Base-by-base conservation (phyloP, 495 filamentous ascomycete species). In the Lentithecium fluviatile region DNA sequence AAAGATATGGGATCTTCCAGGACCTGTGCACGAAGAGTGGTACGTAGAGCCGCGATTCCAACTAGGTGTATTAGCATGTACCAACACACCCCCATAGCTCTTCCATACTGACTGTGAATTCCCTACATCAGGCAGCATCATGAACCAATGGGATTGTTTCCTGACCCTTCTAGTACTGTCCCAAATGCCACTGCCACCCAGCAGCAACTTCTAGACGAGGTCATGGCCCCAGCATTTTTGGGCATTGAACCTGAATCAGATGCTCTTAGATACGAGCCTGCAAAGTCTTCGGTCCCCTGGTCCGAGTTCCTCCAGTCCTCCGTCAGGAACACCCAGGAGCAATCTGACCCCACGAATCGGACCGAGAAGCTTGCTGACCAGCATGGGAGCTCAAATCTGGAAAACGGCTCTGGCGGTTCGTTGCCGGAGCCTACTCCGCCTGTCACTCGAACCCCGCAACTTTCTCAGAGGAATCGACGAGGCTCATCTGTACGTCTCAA, bases 141-240 rank as follows among this genome's bases (percentile, higher is more conserved):
- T 49, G 56, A 62, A n/a, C 65, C 68, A 1, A 49, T 58, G 34
- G 49, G 45, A 6, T 38, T 65, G 59, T 68, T 65, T 29, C 67
- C 54, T 2, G 53, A 60, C 15, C 38, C 37, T 8, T 71, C 69
- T 5, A 71, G 64, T 43, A 71, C 69, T 5, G 46, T 68, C 2
- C 60, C 62, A 10, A 56, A 66, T 47, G 66, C 56, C 15, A 71
- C 64, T n/a, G 26, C 42, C 1, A 67, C 57, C n/a, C 69, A 71
- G 43, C 56, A 69, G 48, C 19, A 60, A 38, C 38, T 69, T n/a
- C 40, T 71, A 17, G 63, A 64, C 6, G 60, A 66, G 26, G 62
- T 58, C 17, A 51, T 67, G 42, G 32, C 52, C 26, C 45, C 62
- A 2, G 38, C 40, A 6, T 63, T 59, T 13, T 46, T 62, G 20